Base-by-base conservation (phyloP, 495 filamentous ascomycete genomes). In the Aspergillus steynii region DNA sequence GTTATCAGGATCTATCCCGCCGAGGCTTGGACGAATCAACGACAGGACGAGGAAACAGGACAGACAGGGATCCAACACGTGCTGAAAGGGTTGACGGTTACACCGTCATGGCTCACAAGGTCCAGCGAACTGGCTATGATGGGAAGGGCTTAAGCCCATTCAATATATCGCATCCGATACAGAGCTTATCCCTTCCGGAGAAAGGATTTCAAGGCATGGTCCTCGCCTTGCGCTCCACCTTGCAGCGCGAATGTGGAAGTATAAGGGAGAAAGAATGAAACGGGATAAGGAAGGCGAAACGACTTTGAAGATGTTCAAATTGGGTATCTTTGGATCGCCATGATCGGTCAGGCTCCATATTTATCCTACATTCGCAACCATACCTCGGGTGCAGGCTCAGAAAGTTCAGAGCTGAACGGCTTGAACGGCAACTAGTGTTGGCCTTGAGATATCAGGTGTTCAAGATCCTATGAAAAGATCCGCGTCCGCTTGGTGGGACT, bases 161-260 rank as follows among this genome's bases (percentile, higher is more conserved):
- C 72, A 69, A 82, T 84, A 73, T 84, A 71, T 80, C 82, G 82
- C 82, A 71, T 70, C 80, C 72, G 80, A 84, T 84, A 84, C 82
- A 82, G 82, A 83, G 82, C 80, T 76, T 80, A 81, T 81, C 74
- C 73, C 58, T 67, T 56, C 61, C 61, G 59, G 64, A 62, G 65
- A 68, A 73, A 69, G 73, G 74, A 79, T 79, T 80, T 80, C 78
- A 81, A 78, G 82, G 79, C 75, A 83, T 79, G 69, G 71, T 69
- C 62, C 81, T 83, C 79, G 76, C 77, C 81, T 81, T 77, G 77
- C 71, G 80, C 82, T 83, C 82, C 79, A 84, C 82, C 82, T 82
- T 76, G 71, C 77, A 75, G 75, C 73, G 79, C 79, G 79, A 80
- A 79, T 62, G 29, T 50, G 51, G 10, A 54, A 20, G 27, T 54